Evolutionary conservation across 2,329 filamentous ascomycete species (phyloP).

Genomic region (Fusarium begoniae): DNA sequence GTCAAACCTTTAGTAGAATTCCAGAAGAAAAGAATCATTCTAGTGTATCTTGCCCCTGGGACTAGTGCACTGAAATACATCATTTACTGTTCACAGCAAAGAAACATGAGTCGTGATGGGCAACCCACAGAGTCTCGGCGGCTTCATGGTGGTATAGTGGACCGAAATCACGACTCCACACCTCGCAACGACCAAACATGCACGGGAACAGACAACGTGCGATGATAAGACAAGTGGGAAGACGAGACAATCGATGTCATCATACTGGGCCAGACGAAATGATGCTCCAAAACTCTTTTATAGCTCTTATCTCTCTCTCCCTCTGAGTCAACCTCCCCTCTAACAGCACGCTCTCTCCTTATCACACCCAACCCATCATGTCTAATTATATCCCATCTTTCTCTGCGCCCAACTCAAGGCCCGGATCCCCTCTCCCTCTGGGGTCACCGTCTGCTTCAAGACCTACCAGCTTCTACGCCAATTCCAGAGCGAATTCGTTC

Average conservation of each 20-base stretch:
- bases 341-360: neutral
- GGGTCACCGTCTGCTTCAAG: conserved; percentile 30
- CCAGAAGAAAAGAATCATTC: conserved; percentile 6
- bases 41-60: neutral
- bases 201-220: conserved; percentile 8
- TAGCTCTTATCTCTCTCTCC: conserved; percentile 23
- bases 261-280: conserved; percentile 8
- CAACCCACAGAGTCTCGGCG: conserved; percentile 29
- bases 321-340: conserved; percentile 1
- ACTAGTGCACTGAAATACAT: neutral
- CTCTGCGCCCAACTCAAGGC: conserved; percentile 35
- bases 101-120: neutral
- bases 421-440: conserved; percentile 27
- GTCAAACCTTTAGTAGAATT: neutral
- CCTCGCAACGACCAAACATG: conserved; percentile 10
- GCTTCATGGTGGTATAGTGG: conserved; percentile 38
- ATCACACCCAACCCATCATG: conserved; percentile 14
- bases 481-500: conserved; percentile 32
- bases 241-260: conserved; percentile 25
- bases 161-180: conserved; percentile 32
- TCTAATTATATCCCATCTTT: conserved; percentile 37
- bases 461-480: conserved; percentile 35
- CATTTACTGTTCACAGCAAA: neutral
- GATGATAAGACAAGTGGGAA: conserved; percentile 16
- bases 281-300: conserved; percentile 1